phyloP scores from a whole-genome alignment of 192 early-diverging fungal genomes.

The Jimgerdemannia flammicorona region DNA sequence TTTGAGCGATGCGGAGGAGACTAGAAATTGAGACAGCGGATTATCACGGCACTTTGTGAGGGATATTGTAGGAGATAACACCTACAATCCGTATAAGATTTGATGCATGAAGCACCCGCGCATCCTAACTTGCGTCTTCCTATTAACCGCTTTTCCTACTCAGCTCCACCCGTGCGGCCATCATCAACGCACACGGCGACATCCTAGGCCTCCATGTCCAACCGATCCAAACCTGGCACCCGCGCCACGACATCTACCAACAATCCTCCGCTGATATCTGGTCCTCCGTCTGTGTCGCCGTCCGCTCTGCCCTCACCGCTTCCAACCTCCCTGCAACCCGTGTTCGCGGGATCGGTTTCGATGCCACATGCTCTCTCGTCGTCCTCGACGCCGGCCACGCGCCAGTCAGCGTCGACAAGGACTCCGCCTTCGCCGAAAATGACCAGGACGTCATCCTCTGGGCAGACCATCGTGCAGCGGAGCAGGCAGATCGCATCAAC shows the following conservation, averaged over 20 bases:
- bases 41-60: background rate
- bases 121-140: background rate
- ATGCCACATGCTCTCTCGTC: slow-evolving; percentile 74
- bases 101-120: background rate
- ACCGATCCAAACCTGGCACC: slow-evolving; percentile 41
- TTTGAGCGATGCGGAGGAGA: slow-evolving; percentile 24
- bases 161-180: slow-evolving; percentile 47
- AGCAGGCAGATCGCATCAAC: slow-evolving; percentile 59
- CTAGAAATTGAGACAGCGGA: background rate
- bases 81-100: background rate
- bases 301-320: slow-evolving; percentile 30
- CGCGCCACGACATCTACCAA: slow-evolving; percentile 53
- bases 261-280: slow-evolving; percentile 70
- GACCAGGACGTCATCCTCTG: slow-evolving; percentile 61
- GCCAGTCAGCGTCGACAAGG: slow-evolving; percentile 48
- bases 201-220: slow-evolving; percentile 44
- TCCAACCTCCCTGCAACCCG: slow-evolving; percentile 20
- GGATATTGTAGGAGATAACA: too few species aligned
- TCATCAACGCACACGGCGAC: slow-evolving; percentile 43
- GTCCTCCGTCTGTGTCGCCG: slow-evolving; percentile 44
- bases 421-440: slow-evolving; percentile 39
- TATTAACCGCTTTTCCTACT: background rate
- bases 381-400: slow-evolving; percentile 41
- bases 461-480: slow-evolving; percentile 70
- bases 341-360: slow-evolving; percentile 70